Percentiles rank a stretch among this genome's conserved stretches.
Evolutionary conservation across 164 flowering plant genomes (phyloP).

Genomic region (Stephania cephalantha): DNA sequence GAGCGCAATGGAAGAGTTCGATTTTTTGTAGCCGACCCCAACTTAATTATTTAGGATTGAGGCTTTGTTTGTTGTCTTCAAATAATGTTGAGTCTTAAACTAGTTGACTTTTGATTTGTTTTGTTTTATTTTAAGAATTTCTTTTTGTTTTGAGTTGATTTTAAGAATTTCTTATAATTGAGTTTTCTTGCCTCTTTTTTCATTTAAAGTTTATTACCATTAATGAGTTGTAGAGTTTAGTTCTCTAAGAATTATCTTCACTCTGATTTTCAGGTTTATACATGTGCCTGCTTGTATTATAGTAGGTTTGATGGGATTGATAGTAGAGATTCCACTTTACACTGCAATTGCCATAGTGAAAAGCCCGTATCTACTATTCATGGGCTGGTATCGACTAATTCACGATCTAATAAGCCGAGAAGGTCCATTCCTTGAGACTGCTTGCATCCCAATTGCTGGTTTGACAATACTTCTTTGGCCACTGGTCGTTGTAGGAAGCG

Average conservation of each 20-base stretch:
- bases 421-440: slow-evolving; percentile 95
- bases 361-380: slow-evolving; percentile 85
- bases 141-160: background rate
- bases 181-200: background rate
- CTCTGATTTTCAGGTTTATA: slow-evolving; percentile 45
- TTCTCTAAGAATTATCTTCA: background rate
- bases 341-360: slow-evolving; percentile 66
- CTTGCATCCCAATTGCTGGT: slow-evolving; percentile 92
- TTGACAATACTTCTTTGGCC: slow-evolving; percentile 92
- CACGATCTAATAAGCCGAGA: slow-evolving; percentile 83
- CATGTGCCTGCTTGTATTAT: slow-evolving; percentile 71
- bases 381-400: slow-evolving; percentile 73
- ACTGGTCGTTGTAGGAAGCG: slow-evolving; percentile 65
- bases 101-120: background rate
- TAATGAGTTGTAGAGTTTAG: background rate
- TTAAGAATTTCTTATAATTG: too few relatives aligned
- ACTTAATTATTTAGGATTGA: too few relatives aligned
- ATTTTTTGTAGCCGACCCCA: too few relatives aligned
- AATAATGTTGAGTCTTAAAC: too few relatives aligned
- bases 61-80: too few relatives aligned
- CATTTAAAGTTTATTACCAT: background rate
- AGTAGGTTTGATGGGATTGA: slow-evolving; percentile 70
- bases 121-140: background rate
- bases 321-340: slow-evolving; percentile 78
- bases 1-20: too few relatives aligned